Percentiles rank a stretch among this genome's conserved stretches.
Conservation (phyloP, 495 filamentous ascomycete species). For the Hypoxylon trugodes region DNA sequence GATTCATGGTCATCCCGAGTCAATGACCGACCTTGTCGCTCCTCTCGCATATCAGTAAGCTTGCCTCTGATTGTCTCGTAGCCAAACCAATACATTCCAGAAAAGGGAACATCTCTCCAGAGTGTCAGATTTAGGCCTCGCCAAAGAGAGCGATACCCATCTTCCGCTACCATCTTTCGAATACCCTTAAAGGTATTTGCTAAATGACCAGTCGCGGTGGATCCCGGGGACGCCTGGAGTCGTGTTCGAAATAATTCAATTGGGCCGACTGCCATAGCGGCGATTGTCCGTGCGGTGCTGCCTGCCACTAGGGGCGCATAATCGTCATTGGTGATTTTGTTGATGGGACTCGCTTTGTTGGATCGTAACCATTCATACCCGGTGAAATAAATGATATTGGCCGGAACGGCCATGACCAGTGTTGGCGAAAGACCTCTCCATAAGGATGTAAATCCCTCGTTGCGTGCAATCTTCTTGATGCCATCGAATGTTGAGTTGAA, state of each 20-base stretch:
- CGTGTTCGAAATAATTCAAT: conserved; percentile 96
- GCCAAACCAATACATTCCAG: conserved; percentile 96
- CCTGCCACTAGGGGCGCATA: conserved; percentile 86
- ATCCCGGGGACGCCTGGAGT: conserved; percentile 80
- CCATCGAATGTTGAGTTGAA: conserved; percentile 93
- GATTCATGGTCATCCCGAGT: conserved; percentile 36
- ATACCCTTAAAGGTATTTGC: conserved; percentile 77
- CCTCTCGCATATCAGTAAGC: conserved; percentile 70
- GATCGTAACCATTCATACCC: conserved; percentile 95
- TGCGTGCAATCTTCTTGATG: conserved; percentile 91
- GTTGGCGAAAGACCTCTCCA: conserved; percentile 96
- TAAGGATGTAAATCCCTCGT: conserved; percentile 85
- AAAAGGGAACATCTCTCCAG: conserved; percentile 98
- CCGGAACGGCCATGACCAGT: conserved; percentile 90
- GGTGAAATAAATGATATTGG: conserved; percentile 98
- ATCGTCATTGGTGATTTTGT: conserved; percentile 64
- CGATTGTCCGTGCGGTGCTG: conserved; percentile 75
- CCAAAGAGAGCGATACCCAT: conserved; percentile 88
- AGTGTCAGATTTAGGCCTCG: conserved; percentile 90
- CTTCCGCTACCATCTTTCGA: conserved; percentile 75
- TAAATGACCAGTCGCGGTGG: conserved; percentile 62
- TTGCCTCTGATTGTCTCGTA: conserved; percentile 81
- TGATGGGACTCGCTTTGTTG: conserved; percentile 73
- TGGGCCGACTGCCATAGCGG: conserved; percentile 84
- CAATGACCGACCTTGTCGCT: conserved; percentile 49